These are phyloP conservation scores for Russula ochroleuca DNA, from an alignment of 768 basidiomycete species.

Conservation along the genomic window DNA sequence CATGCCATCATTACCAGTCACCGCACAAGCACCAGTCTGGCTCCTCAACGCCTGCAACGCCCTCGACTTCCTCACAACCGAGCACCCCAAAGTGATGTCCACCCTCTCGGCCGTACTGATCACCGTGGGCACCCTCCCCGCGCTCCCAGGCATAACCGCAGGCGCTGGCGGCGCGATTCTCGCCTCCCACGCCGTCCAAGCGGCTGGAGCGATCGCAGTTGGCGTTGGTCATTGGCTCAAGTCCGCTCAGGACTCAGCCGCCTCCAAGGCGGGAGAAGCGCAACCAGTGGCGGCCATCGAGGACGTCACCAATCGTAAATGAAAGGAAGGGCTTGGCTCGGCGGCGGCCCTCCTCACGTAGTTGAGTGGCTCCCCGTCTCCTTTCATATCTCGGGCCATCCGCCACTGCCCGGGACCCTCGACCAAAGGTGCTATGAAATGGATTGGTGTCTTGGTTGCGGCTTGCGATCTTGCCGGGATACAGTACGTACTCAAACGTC, in stretches of 20 bases:
- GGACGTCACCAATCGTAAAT: slow-evolving; percentile 1
- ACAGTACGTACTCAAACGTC: not conserved
- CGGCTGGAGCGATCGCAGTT: slow-evolving; percentile 73
- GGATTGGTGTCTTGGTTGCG: not conserved
- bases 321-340: not conserved
- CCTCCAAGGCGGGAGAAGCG: slow-evolving; percentile 8
- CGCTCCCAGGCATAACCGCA: slow-evolving; percentile 63
- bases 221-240: slow-evolving; percentile 61
- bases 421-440: slow-evolving; percentile 2
- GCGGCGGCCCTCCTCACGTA: not conserved
- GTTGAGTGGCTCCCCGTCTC: not conserved
- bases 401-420: not conserved
- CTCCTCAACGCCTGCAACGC: slow-evolving; percentile 72
- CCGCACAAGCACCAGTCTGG: slow-evolving; percentile 66
- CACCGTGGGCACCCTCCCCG: slow-evolving; percentile 69
- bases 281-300: slow-evolving; percentile 12
- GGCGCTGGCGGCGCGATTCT: slow-evolving; percentile 70
- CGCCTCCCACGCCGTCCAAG: slow-evolving; percentile 69
- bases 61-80: slow-evolving; percentile 65
- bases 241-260: slow-evolving; percentile 40
- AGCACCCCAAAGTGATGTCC: slow-evolving; percentile 73
- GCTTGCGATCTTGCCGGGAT: not conserved
- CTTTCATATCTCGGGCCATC: not conserved
- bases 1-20: slow-evolving; percentile 28
- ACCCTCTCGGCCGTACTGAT: slow-evolving; percentile 74